A percentile compares a stretch with the other conserved stretches of the same genome.
Evolutionary conservation across 169 alveolate genomes (phyloP).

Genomic region (Plasmodium knowlesi): DNA sequence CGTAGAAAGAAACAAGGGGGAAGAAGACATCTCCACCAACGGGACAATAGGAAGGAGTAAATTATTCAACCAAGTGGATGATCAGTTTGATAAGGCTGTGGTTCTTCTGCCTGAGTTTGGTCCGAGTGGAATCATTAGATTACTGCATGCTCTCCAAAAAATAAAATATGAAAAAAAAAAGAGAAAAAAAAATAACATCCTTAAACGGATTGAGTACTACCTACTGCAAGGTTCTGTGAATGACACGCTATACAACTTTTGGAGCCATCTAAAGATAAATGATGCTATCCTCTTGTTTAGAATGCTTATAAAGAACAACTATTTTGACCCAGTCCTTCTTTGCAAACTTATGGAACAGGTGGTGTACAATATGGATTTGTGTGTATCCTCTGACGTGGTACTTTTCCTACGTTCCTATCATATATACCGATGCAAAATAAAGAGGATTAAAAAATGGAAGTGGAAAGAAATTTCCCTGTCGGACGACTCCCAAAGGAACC

Average conservation of each 20-base stretch:
- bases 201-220: conserved; percentile 53
- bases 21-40: not conserved
- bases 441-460: not conserved
- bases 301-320: conserved; percentile 34
- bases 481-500: not conserved
- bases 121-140: conserved; percentile 40
- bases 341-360: conserved; percentile 1
- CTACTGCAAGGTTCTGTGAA: not conserved
- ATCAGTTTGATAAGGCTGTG: conserved; percentile 23
- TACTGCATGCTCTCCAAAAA: conserved; percentile 36
- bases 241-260: conserved; percentile 16
- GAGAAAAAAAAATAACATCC: conserved; percentile 5
- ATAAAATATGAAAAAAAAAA: conserved; percentile 11
- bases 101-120: conserved; percentile 67
- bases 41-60: conserved; percentile 8
- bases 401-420: conserved; percentile 50
- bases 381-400: conserved; percentile 23
- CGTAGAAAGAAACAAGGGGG: not conserved
- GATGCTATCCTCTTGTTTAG: conserved; percentile 26
- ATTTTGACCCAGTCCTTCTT: conserved; percentile 23
- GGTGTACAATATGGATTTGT: not conserved
- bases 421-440: conserved; percentile 15
- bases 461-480: conserved; percentile 7
- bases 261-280: conserved; percentile 38
- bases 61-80: conserved; percentile 44